Evolutionary conservation across 306 rosid genomes (phyloP), one percentile per base, ranked within the genome.

Genomic region (Glycine soja): DNA sequence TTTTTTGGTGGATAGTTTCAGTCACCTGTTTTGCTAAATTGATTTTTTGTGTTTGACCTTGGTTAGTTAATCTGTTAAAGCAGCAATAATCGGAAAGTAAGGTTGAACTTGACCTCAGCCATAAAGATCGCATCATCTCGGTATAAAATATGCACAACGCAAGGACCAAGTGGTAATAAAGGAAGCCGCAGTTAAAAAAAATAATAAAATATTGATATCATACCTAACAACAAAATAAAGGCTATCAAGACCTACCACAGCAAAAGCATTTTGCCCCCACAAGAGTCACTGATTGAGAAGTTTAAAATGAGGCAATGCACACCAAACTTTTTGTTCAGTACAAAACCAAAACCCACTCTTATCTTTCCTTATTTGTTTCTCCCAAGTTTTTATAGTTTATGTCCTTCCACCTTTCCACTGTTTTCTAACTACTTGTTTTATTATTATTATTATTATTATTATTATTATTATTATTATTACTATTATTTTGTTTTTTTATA

Each of bases 361-460:
- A 56, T 63, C 52, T 36, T 56, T 12, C 15, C 30, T 67, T 66
- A 72, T 63, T 79, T 68, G 61, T 75, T 80, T 65, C 30, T 19
- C 54, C 14, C 5, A 18, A 45, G 75, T 64, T 69, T 84, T 65
- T 36, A 3, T 54, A 30, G 18, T 72, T 15, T 61, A 10, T 40
- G 78, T 74, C 72, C 75, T 79, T 71, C 47, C 77, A 69, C 36
- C 74, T 81, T 81, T 81, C 77, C 80, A 51, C 77, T 82, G 72
- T 64, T 66, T 64, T 79, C 78, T 54, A 75, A 57, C 72, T 51
- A 71, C 69, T 58, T 70, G 32, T 61, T 86, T 57, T 36, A 18
- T 7, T 57, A 58, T 24, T 56, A 69, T n/a, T n/a, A n/a, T n/a
- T n/a, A n/a, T n/a, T n/a, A n/a, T n/a, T n/a, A n/a, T n/a, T n/a